These are phyloP conservation scores for Candida glaebosa DNA, from an alignment of 805 yeast species.

Conservation along the genomic window DNA sequence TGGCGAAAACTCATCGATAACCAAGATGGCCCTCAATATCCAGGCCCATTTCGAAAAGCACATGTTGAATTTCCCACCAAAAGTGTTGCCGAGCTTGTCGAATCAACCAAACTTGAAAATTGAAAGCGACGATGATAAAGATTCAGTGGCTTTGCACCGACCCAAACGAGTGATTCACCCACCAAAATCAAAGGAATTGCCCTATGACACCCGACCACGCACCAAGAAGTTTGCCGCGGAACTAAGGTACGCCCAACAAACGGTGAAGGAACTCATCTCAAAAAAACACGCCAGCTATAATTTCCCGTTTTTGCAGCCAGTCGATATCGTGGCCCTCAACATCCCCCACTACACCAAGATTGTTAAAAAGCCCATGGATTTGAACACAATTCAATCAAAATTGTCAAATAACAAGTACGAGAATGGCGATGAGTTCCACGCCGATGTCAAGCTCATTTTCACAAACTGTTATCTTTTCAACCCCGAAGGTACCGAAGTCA, in stretches of 20 bases:
- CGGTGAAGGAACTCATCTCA: slow-evolving; percentile 74
- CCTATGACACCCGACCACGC: slow-evolving; percentile 86
- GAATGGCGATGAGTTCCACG: slow-evolving; percentile 81
- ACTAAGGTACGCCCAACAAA: slow-evolving; percentile 77
- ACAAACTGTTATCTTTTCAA: slow-evolving; percentile 87
- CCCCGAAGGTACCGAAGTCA: slow-evolving; percentile 96
- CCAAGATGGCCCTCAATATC: slow-evolving; percentile 88
- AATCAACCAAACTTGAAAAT: slow-evolving; percentile 10
- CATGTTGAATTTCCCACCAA: slow-evolving; percentile 84
- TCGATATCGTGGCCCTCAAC: slow-evolving; percentile 90
- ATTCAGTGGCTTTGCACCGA: slow-evolving; percentile 72
- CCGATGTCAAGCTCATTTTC: slow-evolving; percentile 79
- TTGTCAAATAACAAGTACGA: slow-evolving; percentile 84
- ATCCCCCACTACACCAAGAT: slow-evolving; percentile 87
- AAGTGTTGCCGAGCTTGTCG: slow-evolving; percentile 25
- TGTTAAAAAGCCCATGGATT: slow-evolving; percentile 92
- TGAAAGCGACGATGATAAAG: slow-evolving; percentile 61
- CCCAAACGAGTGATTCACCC: slow-evolving; percentile 97
- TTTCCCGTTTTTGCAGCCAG: slow-evolving; percentile 90
- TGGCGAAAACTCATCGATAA: slow-evolving; percentile 77
- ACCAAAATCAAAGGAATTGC: slow-evolving; percentile 90
- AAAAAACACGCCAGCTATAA: slow-evolving; percentile 83
- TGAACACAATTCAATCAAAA: slow-evolving; percentile 78
- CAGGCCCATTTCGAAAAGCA: slow-evolving; percentile 93
- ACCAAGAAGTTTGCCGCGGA: slow-evolving; percentile 90